Evolutionary conservation across 1,284 basidiomycete species (phyloP).

Genomic region (Laetiporus sulphureus): DNA sequence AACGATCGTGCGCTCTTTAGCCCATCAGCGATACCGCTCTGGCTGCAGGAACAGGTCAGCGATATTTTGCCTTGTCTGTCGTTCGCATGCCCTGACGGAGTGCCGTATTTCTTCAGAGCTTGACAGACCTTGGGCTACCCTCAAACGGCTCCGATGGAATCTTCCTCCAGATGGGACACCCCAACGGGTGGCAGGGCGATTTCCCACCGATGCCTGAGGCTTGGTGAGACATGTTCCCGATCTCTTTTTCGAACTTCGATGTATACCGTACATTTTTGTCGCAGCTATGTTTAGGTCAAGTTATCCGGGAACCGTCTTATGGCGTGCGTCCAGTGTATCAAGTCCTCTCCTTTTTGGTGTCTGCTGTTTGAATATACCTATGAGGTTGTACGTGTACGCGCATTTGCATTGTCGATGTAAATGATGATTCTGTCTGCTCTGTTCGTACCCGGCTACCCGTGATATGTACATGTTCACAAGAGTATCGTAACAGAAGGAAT

Average conservation of each 20-base stretch:
- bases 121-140: constrained; percentile 84
- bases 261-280: too few species aligned
- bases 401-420: too few species aligned
- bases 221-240: too few species aligned
- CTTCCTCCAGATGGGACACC: constrained; percentile 68
- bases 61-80: constrained; percentile 4
- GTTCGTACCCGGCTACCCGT: too few species aligned
- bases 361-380: too few species aligned
- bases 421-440: too few species aligned
- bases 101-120: constrained; percentile 44
- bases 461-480: background rate
- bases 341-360: too few species aligned
- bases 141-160: constrained; percentile 85
- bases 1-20: constrained; percentile 69
- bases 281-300: too few species aligned
- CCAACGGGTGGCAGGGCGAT: constrained; percentile 70
- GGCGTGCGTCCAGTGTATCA: too few species aligned
- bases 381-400: too few species aligned
- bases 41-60: constrained; percentile 75
- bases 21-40: constrained; percentile 70
- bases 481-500: background rate
- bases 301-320: too few species aligned
- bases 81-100: background rate
- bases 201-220: constrained; percentile 74
- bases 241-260: too few species aligned